These are phyloP conservation scores for Penicillium cinerascens DNA, from an alignment of 495 filamentous ascomycete species.

Conservation along the genomic window DNA sequence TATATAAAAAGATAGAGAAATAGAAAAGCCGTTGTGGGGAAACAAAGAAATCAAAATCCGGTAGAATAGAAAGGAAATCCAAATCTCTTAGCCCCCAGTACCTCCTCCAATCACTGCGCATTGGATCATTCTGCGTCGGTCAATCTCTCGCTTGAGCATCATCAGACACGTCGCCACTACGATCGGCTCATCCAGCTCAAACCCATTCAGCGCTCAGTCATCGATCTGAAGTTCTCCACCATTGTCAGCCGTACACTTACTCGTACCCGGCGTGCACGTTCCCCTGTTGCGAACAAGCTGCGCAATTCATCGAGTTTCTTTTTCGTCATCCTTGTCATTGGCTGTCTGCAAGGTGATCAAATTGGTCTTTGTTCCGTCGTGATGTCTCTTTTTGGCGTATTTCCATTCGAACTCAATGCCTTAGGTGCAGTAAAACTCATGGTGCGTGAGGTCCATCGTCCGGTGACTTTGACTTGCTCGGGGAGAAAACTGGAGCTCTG, in stretches of 20 bases:
- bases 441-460: constrained; percentile 36
- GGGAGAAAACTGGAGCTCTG: constrained; percentile 6
- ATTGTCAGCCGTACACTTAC: constrained; percentile 44
- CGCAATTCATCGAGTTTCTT: constrained; percentile 29
- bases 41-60: neutral
- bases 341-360: constrained; percentile 32
- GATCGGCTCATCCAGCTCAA: constrained; percentile 36
- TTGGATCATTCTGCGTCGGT: constrained; percentile 47
- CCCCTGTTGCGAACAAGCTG: constrained; percentile 42
- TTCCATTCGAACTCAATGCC: constrained; percentile 46
- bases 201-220: constrained; percentile 17
- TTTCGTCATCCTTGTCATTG: constrained; percentile 4
- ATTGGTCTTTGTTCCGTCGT: constrained; percentile 26
- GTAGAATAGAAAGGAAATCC: too few relatives aligned
- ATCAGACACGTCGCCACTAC: constrained; percentile 50
- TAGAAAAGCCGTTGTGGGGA: neutral
- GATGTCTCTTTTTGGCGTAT: constrained; percentile 37
- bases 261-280: constrained; percentile 40
- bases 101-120: constrained; percentile 36
- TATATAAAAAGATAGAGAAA: neutral
- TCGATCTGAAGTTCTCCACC: constrained; percentile 49
- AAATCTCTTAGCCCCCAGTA: constrained; percentile 3
- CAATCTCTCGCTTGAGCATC: constrained; percentile 59
- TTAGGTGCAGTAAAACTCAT: constrained; percentile 32
- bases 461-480: constrained; percentile 7